phyloP scores from a whole-genome alignment of 2,329 filamentous ascomycete species.

The Aspergillus luchuensis region DNA sequence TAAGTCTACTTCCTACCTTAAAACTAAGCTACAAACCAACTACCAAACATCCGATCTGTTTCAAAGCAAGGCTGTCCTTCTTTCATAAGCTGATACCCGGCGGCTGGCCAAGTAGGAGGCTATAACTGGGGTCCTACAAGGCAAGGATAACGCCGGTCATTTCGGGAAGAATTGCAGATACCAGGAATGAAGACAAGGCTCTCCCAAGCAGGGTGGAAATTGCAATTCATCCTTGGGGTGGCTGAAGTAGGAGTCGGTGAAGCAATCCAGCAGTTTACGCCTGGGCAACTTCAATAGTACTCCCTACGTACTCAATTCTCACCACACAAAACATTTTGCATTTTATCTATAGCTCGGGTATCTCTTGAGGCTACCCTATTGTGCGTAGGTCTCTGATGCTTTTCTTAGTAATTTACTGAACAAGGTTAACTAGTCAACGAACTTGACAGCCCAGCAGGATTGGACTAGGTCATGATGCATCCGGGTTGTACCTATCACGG shows the following conservation, averaged over 20 bases:
- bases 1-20: too few species aligned
- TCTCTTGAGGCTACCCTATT: not conserved
- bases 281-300: not conserved
- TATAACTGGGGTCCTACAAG: not conserved
- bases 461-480: constrained; percentile 5
- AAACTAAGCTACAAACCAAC: not conserved
- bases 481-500: not conserved
- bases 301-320: not conserved
- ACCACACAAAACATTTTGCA: not conserved
- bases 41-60: not conserved
- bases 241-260: constrained; percentile 11
- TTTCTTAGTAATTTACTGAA: not conserved
- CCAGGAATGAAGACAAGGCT: not conserved
- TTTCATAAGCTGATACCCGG: not conserved
- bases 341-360: not conserved
- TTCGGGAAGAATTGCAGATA: not conserved
- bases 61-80: not conserved
- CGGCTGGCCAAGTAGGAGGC: not conserved
- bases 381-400: not conserved
- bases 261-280: not conserved
- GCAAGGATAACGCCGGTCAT: not conserved
- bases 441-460: constrained; percentile 5
- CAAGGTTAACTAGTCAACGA: not conserved
- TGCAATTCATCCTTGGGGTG: not conserved
- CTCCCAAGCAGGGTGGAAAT: not conserved